Percentiles rank a stretch among this genome's conserved stretches.
Conservation (phyloP, 2,329 filamentous ascomycete genomes). For the Cucurbitaria berberidis region DNA sequence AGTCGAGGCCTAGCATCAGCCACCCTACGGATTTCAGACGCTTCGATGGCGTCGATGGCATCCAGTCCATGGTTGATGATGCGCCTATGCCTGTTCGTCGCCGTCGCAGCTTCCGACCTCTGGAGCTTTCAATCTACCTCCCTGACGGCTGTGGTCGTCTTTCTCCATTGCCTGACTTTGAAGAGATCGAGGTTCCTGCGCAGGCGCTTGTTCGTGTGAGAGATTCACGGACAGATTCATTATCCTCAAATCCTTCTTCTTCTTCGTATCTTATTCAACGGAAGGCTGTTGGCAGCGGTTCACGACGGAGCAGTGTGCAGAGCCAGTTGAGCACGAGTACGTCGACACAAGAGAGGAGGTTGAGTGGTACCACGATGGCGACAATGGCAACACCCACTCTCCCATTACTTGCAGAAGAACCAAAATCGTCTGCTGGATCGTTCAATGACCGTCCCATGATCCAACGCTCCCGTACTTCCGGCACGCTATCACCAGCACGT, state of each 20-base stretch:
- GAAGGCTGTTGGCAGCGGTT: constrained; percentile 39
- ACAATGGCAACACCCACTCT: constrained; percentile 34
- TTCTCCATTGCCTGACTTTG: constrained; percentile 50
- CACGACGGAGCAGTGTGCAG: constrained; percentile 38
- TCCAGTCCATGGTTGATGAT: constrained; percentile 44
- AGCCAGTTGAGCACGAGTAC: constrained; percentile 26
- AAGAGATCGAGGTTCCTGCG: constrained; percentile 38
- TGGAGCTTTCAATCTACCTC: constrained; percentile 50
- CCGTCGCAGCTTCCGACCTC: constrained; percentile 45
- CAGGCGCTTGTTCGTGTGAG: constrained; percentile 42
- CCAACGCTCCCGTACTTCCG: constrained; percentile 37
- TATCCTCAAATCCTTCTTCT: constrained; percentile 33
- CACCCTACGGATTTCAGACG: constrained; percentile 47
- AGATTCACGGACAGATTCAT: constrained; percentile 36
- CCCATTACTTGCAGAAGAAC: constrained; percentile 34
- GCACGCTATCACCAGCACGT: constrained; percentile 28
- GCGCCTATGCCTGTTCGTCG: constrained; percentile 39
- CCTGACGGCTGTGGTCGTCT: constrained; percentile 40
- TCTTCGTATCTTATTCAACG: constrained; percentile 40
- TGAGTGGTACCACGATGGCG: constrained; percentile 29
- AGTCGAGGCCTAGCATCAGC: constrained; percentile 46
- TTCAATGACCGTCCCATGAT: constrained; percentile 27
- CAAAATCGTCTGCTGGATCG: constrained; percentile 24
- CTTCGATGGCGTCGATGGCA: constrained; percentile 38
- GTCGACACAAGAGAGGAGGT: constrained; percentile 25